Base-by-base conservation (phyloP, 2,329 filamentous ascomycete genomes). In the Chalara sp. region DNA sequence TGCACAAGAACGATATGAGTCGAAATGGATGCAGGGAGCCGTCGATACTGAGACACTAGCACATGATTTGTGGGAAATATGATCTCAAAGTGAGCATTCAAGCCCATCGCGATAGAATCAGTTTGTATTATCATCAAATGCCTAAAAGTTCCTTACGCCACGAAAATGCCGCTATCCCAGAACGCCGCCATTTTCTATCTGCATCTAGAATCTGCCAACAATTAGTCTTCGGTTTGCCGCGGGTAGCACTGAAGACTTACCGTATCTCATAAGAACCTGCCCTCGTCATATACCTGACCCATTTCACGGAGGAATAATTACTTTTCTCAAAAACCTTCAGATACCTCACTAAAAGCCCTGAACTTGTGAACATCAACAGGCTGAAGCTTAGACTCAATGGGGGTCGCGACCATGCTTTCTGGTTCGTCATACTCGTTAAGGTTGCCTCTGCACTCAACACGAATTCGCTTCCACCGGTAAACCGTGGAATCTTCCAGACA, bases 251-350 rank as follows among this genome's bases (percentile, higher is more conserved):
- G 21, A n/a, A 31, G 49, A 59, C 57, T 55, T 58, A 95, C 85
- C 90, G 79, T 67, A 99, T 96, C 73, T 99, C 93, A 70, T 99
- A 99, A 69, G 90, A 96, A 31, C 93, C 93, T 12, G 92, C 93
- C 59, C 92, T 83, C 13, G 93, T 99, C 93, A 99, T 97, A 70
- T 99, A 99, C 61, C 93, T 78, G 61, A 99, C 93, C 93, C 93
- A 99, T 71, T 99, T 99, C 46, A 99, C 93, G 65, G 90, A 96
- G 56, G 88, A 95, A 68, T 99, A 99, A 70, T 97, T 97, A 70
- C 82, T 93, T 83, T 99, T 99, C 74, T 99, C 93, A 73, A 99
- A 99, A 1, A 99, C 93, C 72, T 99, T 99, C 52, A 99, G 72
- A 68, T 99, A 99, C 46, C 95, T 77, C 51, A 99, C 93, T 57